These are phyloP conservation scores for Tephrocybe sp. DNA, from an alignment of 768 basidiomycete species.

Conservation along the genomic window DNA sequence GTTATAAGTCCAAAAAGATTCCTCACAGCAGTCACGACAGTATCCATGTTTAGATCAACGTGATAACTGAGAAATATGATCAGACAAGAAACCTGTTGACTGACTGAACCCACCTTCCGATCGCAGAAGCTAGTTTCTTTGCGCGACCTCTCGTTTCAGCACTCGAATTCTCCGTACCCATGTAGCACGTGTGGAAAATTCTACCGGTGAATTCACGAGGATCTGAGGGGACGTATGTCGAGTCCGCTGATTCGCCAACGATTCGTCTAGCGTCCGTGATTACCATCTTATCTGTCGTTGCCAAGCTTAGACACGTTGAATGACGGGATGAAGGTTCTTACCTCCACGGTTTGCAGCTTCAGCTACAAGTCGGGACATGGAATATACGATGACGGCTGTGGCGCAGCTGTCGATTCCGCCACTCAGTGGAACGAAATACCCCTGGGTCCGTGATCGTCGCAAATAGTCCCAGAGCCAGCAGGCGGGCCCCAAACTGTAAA, in stretches of 20 bases:
- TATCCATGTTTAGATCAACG: constrained; percentile 94
- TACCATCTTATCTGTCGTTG: constrained; percentile 52
- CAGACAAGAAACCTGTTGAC: background rate
- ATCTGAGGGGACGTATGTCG: constrained; percentile 82
- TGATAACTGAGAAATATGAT: constrained; percentile 65
- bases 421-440: constrained; percentile 93
- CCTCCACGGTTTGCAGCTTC: constrained; percentile 75
- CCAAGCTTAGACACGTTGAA: background rate
- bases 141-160: constrained; percentile 82
- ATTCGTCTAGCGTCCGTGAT: constrained; percentile 91
- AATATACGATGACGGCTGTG: constrained; percentile 92
- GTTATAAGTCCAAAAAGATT: constrained; percentile 85
- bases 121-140: constrained; percentile 80
- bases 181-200: constrained; percentile 97
- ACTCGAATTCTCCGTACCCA: constrained; percentile 98
- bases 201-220: constrained; percentile 81
- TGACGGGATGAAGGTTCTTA: constrained; percentile 21
- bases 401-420: constrained; percentile 98
- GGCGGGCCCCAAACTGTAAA: constrained; percentile 82
- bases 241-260: constrained; percentile 77
- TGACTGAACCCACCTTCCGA: constrained; percentile 68
- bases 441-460: constrained; percentile 87
- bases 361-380: constrained; percentile 91
- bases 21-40: constrained; percentile 78
- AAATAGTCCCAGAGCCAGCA: constrained; percentile 99